Base-by-base conservation (phyloP, 2,329 filamentous ascomycete species). In the Tolypocladium cylindrosporum region DNA sequence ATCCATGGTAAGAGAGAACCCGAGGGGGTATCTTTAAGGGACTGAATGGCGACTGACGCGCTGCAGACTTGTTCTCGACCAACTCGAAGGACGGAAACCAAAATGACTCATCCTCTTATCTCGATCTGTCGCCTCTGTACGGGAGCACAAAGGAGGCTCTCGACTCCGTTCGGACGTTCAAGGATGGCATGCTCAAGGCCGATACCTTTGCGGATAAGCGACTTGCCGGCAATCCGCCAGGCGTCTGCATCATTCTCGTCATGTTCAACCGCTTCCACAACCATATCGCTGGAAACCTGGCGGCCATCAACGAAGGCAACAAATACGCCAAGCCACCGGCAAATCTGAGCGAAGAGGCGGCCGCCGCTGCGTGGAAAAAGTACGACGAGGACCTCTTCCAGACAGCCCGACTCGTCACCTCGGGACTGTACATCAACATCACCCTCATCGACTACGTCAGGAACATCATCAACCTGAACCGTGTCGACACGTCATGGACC, bases 221-320 rank as follows among this genome's bases (percentile, higher is more conserved):
- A 57, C 74, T 91, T 2, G 72, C 87, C 31, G 86, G 83, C 11
- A 86, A 89, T 66, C 89, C 89, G 0, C 86, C 89, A 0, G 87
- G 88, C 14, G 87, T 89, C 5, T 81, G 84, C 58, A 85, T 89
- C 5, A 66, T 92, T 3, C 73, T 92, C 36, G 80, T 92, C 71
- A 90, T 91, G 88, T 87, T 91, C 73, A 88, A 87, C 65, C 82
- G 86, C 31, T 95, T 95, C 73, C 93, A 97, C 73, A 97, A 97
- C 72, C 81, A 94, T 62, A 84, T 91, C 0, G 91, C 89, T 1
- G 82, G 85, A 57, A 88, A 93, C 60, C 76, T 97, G 21, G 89
- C 89, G 0, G 75, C 80, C n/a, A 93, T 97, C 72, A 96, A 97
- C 66, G 92, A 97, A 65, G 83, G 84, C 51, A 86, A 85, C 19